Evolutionary conservation across 768 basidiomycete species (phyloP).

Genomic region (Termitomyces bulborhizus): DNA sequence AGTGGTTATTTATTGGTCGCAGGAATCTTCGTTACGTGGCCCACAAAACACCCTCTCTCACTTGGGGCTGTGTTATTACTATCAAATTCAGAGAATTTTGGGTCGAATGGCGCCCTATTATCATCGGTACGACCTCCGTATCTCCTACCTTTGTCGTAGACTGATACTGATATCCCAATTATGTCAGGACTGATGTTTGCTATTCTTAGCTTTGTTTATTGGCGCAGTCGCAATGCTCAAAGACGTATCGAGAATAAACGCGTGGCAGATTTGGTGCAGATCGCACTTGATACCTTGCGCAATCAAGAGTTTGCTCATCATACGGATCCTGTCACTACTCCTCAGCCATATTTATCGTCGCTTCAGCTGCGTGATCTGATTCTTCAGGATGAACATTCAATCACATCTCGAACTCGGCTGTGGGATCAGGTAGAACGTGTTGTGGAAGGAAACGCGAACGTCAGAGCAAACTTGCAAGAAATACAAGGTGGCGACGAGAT

Average conservation of each 20-base stretch:
- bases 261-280: constrained; percentile 69
- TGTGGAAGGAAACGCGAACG: constrained; percentile 89
- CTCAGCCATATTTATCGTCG: constrained; percentile 76
- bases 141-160: constrained; percentile 1
- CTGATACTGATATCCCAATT: not conserved
- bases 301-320: constrained; percentile 81
- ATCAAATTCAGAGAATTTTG: constrained; percentile 64
- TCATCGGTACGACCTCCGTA: constrained; percentile 44
- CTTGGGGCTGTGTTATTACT: constrained; percentile 57
- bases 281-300: constrained; percentile 72
- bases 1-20: constrained; percentile 10
- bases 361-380: constrained; percentile 85
- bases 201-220: constrained; percentile 9
- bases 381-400: constrained; percentile 75
- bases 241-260: constrained; percentile 55
- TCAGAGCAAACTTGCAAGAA: constrained; percentile 80
- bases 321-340: constrained; percentile 69
- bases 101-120: constrained; percentile 58
- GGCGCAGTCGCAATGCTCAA: constrained; percentile 35
- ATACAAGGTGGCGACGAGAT: constrained; percentile 80
- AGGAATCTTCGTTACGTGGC: constrained; percentile 75
- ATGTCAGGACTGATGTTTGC: constrained; percentile 3
- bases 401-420: constrained; percentile 53
- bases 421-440: constrained; percentile 83
- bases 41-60: constrained; percentile 62